phyloP scores from a whole-genome alignment of 1,139 yeast species.

The Taiozyma sp. region DNA sequence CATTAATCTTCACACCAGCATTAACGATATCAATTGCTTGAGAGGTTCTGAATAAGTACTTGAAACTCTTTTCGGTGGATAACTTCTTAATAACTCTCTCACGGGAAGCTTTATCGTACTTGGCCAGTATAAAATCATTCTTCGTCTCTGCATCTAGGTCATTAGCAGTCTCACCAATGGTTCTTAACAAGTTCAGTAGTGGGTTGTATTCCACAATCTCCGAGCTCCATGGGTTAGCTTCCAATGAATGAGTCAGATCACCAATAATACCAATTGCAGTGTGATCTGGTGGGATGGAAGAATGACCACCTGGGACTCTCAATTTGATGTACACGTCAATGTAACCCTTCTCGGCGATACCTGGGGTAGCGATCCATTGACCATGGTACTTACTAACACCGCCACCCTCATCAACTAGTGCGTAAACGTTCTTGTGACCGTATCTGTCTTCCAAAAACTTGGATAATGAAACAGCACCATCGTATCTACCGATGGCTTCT shows the following conservation, averaged over 20 bases:
- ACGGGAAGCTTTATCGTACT: slow-evolving; percentile 38
- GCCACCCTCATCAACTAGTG: slow-evolving; percentile 53
- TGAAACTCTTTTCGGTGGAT: slow-evolving; percentile 23
- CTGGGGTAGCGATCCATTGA: slow-evolving; percentile 41
- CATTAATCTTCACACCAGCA: slow-evolving; percentile 73
- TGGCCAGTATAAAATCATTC: slow-evolving; percentile 38
- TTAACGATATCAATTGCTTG: slow-evolving; percentile 64
- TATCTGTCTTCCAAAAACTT: slow-evolving; percentile 36
- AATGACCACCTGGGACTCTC: slow-evolving; percentile 63
- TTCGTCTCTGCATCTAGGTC: slow-evolving; percentile 16
- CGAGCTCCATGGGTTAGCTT: slow-evolving; percentile 39
- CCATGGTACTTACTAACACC: slow-evolving; percentile 32
- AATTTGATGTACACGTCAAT: slow-evolving; percentile 43
- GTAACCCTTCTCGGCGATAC: slow-evolving; percentile 62
- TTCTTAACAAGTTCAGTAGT: slow-evolving; percentile 32
- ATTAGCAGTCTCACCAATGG: slow-evolving; percentile 23
- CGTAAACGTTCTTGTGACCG: slow-evolving; percentile 45
- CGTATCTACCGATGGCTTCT: slow-evolving; percentile 48
- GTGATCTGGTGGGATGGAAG: slow-evolving; percentile 65
- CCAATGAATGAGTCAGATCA: slow-evolving; percentile 43
- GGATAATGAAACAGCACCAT: slow-evolving; percentile 42
- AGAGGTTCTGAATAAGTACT: slow-evolving; percentile 52
- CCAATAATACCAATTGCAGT: slow-evolving; percentile 63
- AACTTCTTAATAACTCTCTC: slow-evolving; percentile 34
- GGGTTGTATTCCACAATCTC: slow-evolving; percentile 46